Conservation (phyloP, 768 basidiomycete species). For the Lactarius vividus region DNA sequence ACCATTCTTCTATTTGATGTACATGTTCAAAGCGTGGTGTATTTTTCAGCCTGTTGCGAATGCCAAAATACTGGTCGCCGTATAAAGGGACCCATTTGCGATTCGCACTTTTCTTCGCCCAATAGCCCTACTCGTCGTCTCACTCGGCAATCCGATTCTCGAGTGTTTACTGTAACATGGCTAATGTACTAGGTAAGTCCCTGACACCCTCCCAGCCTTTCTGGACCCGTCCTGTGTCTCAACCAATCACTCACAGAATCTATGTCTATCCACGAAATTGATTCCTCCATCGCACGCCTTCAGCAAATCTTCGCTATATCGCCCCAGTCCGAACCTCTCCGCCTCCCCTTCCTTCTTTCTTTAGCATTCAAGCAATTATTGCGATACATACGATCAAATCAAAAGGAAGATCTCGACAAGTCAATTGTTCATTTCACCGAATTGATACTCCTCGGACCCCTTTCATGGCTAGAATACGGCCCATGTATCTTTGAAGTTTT, state of each 20-base stretch:
- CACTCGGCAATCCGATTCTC: background rate
- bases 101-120: background rate
- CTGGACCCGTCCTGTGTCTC: background rate
- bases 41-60: background rate
- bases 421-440: background rate
- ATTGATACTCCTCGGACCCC: background rate
- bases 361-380: background rate
- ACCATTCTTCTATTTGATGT: background rate
- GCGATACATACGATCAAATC: background rate
- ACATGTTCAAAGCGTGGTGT: background rate
- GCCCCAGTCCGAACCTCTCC: background rate
- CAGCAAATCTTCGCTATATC: background rate
- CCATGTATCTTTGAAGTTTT: background rate
- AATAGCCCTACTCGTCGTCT: background rate
- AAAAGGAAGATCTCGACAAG: background rate
- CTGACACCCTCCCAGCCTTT: background rate
- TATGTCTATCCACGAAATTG: background rate
- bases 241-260: background rate
- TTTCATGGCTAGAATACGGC: background rate
- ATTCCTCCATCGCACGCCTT: background rate
- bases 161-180: background rate
- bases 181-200: background rate
- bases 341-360: rapidly evolving
- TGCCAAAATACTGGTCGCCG: background rate
- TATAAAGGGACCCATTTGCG: background rate